phyloP scores from a whole-genome alignment of 1,284 basidiomycete genomes.

The Peniophora sp. region DNA sequence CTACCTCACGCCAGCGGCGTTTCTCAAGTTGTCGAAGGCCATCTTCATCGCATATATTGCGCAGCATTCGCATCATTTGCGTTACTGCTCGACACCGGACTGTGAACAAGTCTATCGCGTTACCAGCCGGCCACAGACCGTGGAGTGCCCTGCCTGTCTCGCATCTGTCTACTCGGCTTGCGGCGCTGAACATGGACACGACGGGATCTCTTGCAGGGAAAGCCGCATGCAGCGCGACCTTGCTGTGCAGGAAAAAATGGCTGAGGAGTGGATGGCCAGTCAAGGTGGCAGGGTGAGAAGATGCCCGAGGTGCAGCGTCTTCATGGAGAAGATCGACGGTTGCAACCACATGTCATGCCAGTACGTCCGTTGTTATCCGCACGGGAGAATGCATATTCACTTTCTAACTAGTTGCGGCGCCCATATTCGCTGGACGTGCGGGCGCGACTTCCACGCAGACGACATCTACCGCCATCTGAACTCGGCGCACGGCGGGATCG shows the following conservation, averaged over 20 bases:
- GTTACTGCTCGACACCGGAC: slow-evolving; percentile 49
- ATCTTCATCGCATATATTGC: slow-evolving; percentile 37
- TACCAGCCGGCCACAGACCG: slow-evolving; percentile 8
- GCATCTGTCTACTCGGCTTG: slow-evolving; percentile 34
- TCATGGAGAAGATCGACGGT: slow-evolving; percentile 20
- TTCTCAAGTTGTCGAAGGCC: slow-evolving; percentile 36
- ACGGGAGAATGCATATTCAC: background rate
- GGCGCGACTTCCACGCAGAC: slow-evolving; percentile 6
- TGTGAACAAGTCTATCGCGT: slow-evolving; percentile 47
- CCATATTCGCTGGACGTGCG: slow-evolving; percentile 22
- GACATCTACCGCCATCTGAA: slow-evolving; percentile 11
- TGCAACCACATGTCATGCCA: slow-evolving; percentile 21
- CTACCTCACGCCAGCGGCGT: slow-evolving; percentile 34
- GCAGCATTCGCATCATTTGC: slow-evolving; percentile 36
- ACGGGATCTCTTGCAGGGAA: slow-evolving; percentile 43
- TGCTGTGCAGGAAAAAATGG: slow-evolving; percentile 36
- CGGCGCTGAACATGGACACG: slow-evolving; percentile 28
- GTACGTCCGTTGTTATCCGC: background rate
- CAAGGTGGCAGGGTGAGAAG: slow-evolving; percentile 18
- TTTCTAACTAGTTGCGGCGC: slow-evolving; percentile 15
- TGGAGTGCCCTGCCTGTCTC: slow-evolving; percentile 43
- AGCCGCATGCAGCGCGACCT: slow-evolving; percentile 23
- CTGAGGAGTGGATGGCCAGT: slow-evolving; percentile 29
- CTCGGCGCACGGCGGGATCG: slow-evolving; percentile 10
- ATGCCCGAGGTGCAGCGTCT: slow-evolving; percentile 18